Evolutionary conservation across 306 rosid species (phyloP).

Genomic region (Castanea crenata): DNA sequence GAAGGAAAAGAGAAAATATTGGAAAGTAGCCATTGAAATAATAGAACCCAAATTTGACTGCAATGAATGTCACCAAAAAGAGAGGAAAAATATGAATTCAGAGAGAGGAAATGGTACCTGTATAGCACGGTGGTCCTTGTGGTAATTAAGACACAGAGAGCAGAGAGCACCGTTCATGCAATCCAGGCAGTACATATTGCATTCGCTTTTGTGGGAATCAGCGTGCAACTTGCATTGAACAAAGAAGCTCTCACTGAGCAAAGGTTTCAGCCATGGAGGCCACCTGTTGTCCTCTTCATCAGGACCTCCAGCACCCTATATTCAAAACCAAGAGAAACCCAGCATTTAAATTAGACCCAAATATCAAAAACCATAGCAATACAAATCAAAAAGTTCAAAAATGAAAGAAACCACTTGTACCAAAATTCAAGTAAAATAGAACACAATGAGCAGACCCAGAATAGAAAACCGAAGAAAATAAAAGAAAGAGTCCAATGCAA

Average conservation of each 20-base stretch:
- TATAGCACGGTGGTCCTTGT: conserved; percentile 86
- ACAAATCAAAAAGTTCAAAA: neutral
- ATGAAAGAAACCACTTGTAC: neutral
- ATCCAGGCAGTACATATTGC: conserved; percentile 97
- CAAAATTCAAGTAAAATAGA: conserved; percentile 6
- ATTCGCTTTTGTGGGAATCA: conserved; percentile 94
- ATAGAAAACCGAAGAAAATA: neutral
- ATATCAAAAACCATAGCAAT: neutral
- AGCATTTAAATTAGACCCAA: conserved; percentile 9
- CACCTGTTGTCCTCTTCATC: conserved; percentile 84
- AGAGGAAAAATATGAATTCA: neutral
- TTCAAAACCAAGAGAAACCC: neutral
- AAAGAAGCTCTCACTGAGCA: conserved; percentile 76
- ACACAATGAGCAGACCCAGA: conserved; percentile 17
- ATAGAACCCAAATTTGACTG: conserved; percentile 15
- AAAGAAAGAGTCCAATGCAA: conserved; percentile 1
- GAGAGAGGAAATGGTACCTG: conserved; percentile 48
- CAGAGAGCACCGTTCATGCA: conserved; percentile 93
- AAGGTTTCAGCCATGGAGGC: conserved; percentile 99
- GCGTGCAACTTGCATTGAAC: conserved; percentile 91
- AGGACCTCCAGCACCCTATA: conserved; percentile 90
- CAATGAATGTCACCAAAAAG: conserved; percentile 22
- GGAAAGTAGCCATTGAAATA: neutral
- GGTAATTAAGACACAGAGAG: conserved; percentile 77
- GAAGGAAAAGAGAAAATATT: conserved; percentile 15